Evolutionary conservation across 176 grass and related monocot genomes (phyloP).

Genomic region (Phragmites australis): DNA sequence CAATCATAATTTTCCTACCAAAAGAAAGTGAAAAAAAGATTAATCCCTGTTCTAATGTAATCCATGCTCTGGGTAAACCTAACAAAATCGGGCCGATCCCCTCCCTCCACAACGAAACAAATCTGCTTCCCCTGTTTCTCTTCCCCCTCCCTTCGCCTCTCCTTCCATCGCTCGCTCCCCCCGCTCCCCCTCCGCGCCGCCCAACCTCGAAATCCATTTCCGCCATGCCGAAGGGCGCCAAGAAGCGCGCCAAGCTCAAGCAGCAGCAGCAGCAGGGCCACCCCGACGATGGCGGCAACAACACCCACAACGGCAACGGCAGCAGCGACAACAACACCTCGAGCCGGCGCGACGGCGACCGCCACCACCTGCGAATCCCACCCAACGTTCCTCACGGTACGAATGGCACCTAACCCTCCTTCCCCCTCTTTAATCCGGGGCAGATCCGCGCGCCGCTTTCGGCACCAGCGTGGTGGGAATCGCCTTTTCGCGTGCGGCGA

Average conservation of each 20-base stretch:
- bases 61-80: slow-evolving; percentile 25
- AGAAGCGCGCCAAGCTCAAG: slow-evolving; percentile 74
- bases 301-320: slow-evolving; percentile 19
- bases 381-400: slow-evolving; percentile 39
- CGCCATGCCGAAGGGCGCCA: slow-evolving; percentile 63
- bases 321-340: slow-evolving; percentile 2
- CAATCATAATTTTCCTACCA: not conserved
- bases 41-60: not conserved
- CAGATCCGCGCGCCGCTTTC: slow-evolving; percentile 44
- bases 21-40: not conserved
- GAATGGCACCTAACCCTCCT: slow-evolving; percentile 20
- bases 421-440: slow-evolving; percentile 14
- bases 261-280: slow-evolving; percentile 54
- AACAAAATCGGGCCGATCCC: slow-evolving; percentile 31
- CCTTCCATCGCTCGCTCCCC: no score
- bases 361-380: slow-evolving; percentile 41
- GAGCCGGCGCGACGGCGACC: slow-evolving; percentile 27
- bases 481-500: slow-evolving; percentile 51
- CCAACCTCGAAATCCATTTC: slow-evolving; percentile 14
- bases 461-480: slow-evolving; percentile 40
- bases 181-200: slow-evolving; percentile 23
- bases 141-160: not conserved
- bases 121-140: not conserved
- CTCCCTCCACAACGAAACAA: slow-evolving; percentile 38
- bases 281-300: slow-evolving; percentile 24